Percentiles rank a stretch among this genome's conserved stretches.
Conservation (phyloP, 495 filamentous ascomycete genomes). For the Bathelium albidoporum region DNA sequence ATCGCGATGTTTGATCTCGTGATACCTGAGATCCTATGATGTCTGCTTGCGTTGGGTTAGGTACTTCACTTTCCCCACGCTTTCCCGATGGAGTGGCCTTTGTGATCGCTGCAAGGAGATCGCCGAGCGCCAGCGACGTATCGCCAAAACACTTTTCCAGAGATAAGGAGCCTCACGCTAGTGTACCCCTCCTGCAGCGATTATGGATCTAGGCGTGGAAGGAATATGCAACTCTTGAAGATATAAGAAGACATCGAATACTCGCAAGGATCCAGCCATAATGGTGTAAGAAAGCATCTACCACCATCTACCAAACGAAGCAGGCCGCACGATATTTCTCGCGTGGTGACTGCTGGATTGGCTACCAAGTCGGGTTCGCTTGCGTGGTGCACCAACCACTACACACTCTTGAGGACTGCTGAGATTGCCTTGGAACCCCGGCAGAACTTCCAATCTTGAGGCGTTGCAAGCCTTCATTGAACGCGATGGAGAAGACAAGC, state of each 20-base stretch:
- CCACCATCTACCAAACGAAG: neutral
- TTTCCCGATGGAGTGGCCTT: neutral
- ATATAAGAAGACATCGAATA: neutral
- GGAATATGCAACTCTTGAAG: neutral
- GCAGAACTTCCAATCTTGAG: no score
- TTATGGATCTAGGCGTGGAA: neutral
- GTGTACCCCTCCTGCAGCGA: neutral
- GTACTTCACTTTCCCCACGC: neutral
- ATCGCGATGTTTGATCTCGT: neutral
- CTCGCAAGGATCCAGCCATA: neutral
- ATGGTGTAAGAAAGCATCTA: neutral
- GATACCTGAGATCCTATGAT: neutral
- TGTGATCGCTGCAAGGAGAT: neutral
- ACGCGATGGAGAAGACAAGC: neutral
- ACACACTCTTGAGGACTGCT: no score
- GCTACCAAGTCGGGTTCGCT: neutral
- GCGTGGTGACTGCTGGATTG: neutral
- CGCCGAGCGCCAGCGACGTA: neutral
- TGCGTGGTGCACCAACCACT: no score
- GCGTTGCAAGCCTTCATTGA: neutral
- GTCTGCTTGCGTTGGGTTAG: neutral
- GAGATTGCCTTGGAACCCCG: no score
- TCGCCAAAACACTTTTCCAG: neutral
- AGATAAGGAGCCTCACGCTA: constrained; percentile 2
- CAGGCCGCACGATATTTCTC: neutral